A percentile compares a stretch with the other conserved stretches of the same genome.
These are phyloP conservation scores for Cyberlindnera mycetangii DNA, from an alignment of 805 yeast genomes.

Conservation along the genomic window DNA sequence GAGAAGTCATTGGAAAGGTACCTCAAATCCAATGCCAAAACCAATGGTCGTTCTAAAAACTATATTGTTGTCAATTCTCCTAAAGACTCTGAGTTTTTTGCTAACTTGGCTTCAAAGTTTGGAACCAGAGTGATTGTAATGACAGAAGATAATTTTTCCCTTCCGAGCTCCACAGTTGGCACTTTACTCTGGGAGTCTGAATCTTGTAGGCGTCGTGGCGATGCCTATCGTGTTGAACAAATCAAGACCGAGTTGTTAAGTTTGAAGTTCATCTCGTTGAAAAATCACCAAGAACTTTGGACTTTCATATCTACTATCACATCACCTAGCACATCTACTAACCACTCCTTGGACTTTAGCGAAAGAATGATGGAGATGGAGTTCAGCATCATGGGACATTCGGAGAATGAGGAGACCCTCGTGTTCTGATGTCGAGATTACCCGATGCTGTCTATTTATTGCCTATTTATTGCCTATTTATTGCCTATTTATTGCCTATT, in stretches of 20 bases:
- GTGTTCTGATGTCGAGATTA: background rate
- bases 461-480: conserved; percentile 3
- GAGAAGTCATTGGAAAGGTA: conserved; percentile 12
- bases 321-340: background rate
- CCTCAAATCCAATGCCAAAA: conserved; percentile 10
- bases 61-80: conserved; percentile 25
- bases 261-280: conserved; percentile 13
- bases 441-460: conserved; percentile 2
- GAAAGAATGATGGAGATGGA: conserved; percentile 22
- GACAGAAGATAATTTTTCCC: conserved; percentile 16
- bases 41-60: conserved; percentile 13
- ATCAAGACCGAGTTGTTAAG: conserved; percentile 3
- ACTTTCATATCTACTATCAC: conserved; percentile 2
- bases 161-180: conserved; percentile 21
- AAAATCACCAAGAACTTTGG: conserved; percentile 6
- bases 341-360: conserved; percentile 4
- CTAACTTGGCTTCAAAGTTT: conserved; percentile 17
- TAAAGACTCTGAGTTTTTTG: conserved; percentile 21
- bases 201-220: conserved; percentile 9
- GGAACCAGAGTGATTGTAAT: conserved; percentile 21
- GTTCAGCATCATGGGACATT: conserved; percentile 19
- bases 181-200: conserved; percentile 13
- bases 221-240: conserved; percentile 9
- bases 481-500: background rate
- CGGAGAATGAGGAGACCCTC: conserved; percentile 13